Evolutionary conservation across 495 filamentous ascomycete genomes (phyloP).

Genomic region (Neurospora sp.): DNA sequence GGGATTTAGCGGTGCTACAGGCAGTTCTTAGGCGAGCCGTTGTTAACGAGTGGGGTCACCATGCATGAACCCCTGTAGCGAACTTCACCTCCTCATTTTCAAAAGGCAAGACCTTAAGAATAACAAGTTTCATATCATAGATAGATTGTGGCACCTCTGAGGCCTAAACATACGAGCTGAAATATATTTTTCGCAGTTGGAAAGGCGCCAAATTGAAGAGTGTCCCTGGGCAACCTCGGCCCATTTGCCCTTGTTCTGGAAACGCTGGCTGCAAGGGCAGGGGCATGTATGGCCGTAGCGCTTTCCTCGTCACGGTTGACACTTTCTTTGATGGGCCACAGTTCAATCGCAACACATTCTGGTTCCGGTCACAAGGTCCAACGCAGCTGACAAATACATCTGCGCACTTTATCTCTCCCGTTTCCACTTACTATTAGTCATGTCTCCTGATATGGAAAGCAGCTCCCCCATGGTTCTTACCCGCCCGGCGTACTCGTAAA

Average conservation of each 20-base stretch:
- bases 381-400: neutral
- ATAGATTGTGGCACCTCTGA: accelerated
- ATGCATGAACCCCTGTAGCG: neutral
- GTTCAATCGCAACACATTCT: neutral
- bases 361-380: neutral
- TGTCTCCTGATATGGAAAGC: too few species aligned
- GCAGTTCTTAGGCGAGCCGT: neutral
- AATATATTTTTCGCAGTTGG: accelerated
- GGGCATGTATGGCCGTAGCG: neutral
- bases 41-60: neutral
- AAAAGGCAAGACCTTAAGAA: neutral
- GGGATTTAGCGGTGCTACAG: neutral
- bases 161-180: accelerated
- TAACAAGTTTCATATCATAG: neutral
- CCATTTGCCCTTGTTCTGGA: neutral
- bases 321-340: neutral
- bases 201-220: neutral
- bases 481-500: too few species aligned
- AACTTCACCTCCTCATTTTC: neutral
- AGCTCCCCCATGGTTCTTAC: too few species aligned
- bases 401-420: neutral
- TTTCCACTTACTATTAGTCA: too few species aligned
- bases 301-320: neutral
- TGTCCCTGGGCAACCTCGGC: neutral
- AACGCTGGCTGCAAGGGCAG: neutral